These are phyloP conservation scores for Cymbopogon citratus DNA, from an alignment of 176 grass and related monocot genomes.

Conservation along the genomic window DNA sequence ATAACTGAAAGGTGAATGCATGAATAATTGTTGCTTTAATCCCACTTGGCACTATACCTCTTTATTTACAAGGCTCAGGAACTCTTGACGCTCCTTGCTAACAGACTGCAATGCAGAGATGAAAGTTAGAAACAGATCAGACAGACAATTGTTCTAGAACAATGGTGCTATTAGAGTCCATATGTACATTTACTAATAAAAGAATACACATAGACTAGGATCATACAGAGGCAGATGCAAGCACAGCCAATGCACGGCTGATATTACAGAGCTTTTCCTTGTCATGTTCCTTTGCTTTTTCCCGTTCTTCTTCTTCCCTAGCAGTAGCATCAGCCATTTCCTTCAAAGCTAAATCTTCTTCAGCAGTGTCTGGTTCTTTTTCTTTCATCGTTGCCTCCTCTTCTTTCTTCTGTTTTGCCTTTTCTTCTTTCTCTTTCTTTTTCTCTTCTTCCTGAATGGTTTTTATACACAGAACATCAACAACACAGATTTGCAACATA, in stretches of 20 bases:
- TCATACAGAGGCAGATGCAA: conserved; percentile 94
- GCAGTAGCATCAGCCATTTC: conserved; percentile 87
- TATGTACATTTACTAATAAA: conserved; percentile 15
- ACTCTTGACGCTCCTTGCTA: conserved; percentile 92
- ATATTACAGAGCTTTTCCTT: conserved; percentile 84
- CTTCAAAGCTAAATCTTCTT: conserved; percentile 91
- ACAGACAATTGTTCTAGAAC: conserved; percentile 1
- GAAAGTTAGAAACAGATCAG: conserved; percentile 5
- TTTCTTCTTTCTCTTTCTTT: conserved; percentile 75
- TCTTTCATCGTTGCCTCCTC: conserved; percentile 50
- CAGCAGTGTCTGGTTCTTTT: conserved; percentile 41
- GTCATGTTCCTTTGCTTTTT: conserved; percentile 56
- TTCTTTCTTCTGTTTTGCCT: conserved; percentile 44
- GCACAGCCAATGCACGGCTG: conserved; percentile 71
- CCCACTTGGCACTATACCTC: conserved; percentile 56
- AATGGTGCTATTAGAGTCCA: conserved; percentile 1
- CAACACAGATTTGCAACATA: not conserved
- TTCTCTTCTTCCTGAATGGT: conserved; percentile 78
- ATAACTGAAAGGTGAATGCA: conserved; percentile 4
- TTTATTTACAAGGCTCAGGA: conserved; percentile 88
- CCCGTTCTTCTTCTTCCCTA: conserved; percentile 62
- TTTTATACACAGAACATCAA: conserved; percentile 7
- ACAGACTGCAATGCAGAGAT: conserved; percentile 74
- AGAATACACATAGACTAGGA: conserved; percentile 17
- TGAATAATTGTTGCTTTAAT: conserved; percentile 1